Evolutionary conservation across 2,329 filamentous ascomycete genomes (phyloP), one percentile per base, ranked within the genome.

Genomic region (Epichloe sp.): DNA sequence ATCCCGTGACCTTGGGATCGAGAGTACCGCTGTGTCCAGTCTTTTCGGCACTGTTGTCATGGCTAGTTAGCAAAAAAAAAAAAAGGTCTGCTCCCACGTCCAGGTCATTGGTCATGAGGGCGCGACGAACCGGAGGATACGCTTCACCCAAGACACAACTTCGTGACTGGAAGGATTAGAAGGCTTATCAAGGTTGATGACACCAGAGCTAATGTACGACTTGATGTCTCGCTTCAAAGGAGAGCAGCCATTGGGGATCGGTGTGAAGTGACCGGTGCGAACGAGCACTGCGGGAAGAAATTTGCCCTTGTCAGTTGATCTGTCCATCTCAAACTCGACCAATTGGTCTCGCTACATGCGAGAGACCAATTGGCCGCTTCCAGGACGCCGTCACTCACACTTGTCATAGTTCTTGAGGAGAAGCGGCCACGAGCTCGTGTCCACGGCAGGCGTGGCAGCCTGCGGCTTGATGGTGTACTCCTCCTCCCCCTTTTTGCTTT

Each of bases 121-220:
- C 43, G 51, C 50, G 48, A 64, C 71, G 57, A 80, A 89, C 85
- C 86, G 84, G 52, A 98, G 78, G 63, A 97, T 97, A 62, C 91
- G 85, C 84, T 98, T 98, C 62, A 97, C 86, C 93, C 93, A 98
- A 59, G 93, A 91, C 65, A 98, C 93, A 59, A 98, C 93, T 77
- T 98, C 93, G 79, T 98, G 93, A 64, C 86, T 93, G 59, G 90
- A 96, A 50, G 91, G 91, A 76, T 98, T 98, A 49, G 90, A 94
- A 52, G 91, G 93, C 76, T 71, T 71, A 58, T 71, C 69, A 61
- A 96, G 83, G 75, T 98, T 98, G 73, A 98, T 97, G 53, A 98
- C 91, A 73, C 93, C 93, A 57, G 88, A 95, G 69, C 86, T 91
- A 68, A 98, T 83, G 75, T 97, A 98, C 57, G 86, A 89, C 78